These are phyloP conservation scores for Xylaria sp. DNA, from an alignment of 2,329 filamentous ascomycete species.

Conservation along the genomic window DNA sequence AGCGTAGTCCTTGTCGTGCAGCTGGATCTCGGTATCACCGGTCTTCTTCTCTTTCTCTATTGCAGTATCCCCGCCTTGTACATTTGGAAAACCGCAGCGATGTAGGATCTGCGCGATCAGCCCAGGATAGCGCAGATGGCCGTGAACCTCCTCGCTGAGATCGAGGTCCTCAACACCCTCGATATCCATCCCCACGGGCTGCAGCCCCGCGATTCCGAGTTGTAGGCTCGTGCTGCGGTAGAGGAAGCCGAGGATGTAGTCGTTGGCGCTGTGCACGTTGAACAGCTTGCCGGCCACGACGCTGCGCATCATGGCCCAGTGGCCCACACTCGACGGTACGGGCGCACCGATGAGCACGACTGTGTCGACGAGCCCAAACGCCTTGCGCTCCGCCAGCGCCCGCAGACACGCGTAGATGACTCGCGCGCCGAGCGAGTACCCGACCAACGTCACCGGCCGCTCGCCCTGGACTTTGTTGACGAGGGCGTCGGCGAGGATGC, in stretches of 20 bases:
- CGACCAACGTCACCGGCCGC: slow-evolving; percentile 68
- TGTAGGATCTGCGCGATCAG: slow-evolving; percentile 58
- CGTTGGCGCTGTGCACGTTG: slow-evolving; percentile 87
- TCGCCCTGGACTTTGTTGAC: slow-evolving; percentile 73
- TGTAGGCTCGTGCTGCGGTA: slow-evolving; percentile 86
- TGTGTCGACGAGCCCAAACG: slow-evolving; percentile 70
- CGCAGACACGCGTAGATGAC: slow-evolving; percentile 72
- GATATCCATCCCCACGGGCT: slow-evolving; percentile 68
- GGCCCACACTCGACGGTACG: slow-evolving; percentile 70
- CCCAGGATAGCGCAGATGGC: slow-evolving; percentile 58
- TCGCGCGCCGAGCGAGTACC: slow-evolving; percentile 70
- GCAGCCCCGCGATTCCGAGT: slow-evolving; percentile 81
- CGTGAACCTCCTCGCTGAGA: slow-evolving; percentile 56
- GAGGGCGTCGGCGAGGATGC: slow-evolving; percentile 71
- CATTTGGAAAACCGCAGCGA: slow-evolving; percentile 56
- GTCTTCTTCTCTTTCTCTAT: slow-evolving; percentile 54
- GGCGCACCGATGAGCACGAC: slow-evolving; percentile 78
- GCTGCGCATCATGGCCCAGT: slow-evolving; percentile 78
- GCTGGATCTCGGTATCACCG: slow-evolving; percentile 39
- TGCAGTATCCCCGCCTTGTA: slow-evolving; percentile 48
- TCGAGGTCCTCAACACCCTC: slow-evolving; percentile 66
- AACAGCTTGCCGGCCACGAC: slow-evolving; percentile 83
- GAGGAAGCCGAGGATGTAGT: slow-evolving; percentile 85
- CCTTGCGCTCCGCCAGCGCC: slow-evolving; percentile 66
- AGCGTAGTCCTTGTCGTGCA: slow-evolving; percentile 41